Base-by-base conservation (phyloP, 495 filamentous ascomycete genomes). In the Penicillium taxi region DNA sequence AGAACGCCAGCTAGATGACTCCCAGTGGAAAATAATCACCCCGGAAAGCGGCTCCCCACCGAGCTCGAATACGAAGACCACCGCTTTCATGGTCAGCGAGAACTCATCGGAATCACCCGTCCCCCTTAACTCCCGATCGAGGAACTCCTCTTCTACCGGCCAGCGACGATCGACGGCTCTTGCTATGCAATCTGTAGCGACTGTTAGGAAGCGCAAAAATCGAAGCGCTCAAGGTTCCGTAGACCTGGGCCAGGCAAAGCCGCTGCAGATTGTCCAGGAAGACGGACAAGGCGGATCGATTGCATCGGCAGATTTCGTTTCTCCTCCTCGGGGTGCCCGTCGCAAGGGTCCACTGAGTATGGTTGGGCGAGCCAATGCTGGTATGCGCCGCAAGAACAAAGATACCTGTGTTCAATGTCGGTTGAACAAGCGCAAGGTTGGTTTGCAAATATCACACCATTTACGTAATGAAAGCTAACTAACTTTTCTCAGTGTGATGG, bases 371-470 rank as follows among this genome's bases (percentile, higher is more conserved):
- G 66, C 66, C 22, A 69, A 69, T 32, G 66, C 66, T 15, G 66
- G 66, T 12, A 30, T 67, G 47, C 58, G 66, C 27, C 53, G 66
- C 17, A 69, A 69, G 53, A 69, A 69, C 38, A 69, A 67, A 45
- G 66, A 69, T 34, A 69, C 66, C 16, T 69, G 66, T 52, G 66
- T 69, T 5, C 66, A 69, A 31, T 69, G 66, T 29, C 59, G 66
- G 18, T 32, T 69, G 45, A 69, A 69, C 45, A 69, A 69, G 50
- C 64, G 66, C 48, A 69, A 69, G 56, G 64, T 67, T 39, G 43
- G 54, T 32, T 32, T 22, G 28, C 17, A 15, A 15, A 26, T 5
- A 3, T 26, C 25, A 9, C 14, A 1, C 8, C 32, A n/a, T 25
- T 5, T 6, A 12, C 12, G 11, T 37, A 25, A 6, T 18, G 26